These are phyloP conservation scores for Termitomyces sp. DNA, from an alignment of 1,284 basidiomycete genomes.

Conservation along the genomic window DNA sequence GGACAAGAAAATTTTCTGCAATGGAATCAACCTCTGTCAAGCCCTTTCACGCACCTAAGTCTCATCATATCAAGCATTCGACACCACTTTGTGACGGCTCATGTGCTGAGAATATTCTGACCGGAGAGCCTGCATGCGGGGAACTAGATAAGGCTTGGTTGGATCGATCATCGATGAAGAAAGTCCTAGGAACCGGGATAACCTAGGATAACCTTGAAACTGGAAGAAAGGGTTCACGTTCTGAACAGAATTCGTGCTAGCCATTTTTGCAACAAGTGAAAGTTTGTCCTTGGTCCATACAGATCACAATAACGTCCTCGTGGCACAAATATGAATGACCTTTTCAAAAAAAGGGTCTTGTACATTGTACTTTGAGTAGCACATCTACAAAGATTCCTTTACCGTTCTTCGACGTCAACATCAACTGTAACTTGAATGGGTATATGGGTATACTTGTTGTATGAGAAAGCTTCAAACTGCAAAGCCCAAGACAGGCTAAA, in stretches of 20 bases:
- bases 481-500: not conserved
- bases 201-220: not conserved
- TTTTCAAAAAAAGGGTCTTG: not conserved
- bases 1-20: not conserved
- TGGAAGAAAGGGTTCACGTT: not conserved
- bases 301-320: not conserved
- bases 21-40: not conserved
- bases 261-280: constrained; percentile 5
- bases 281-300: not conserved
- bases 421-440: not conserved
- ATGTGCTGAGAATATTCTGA: not conserved
- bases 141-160: not conserved
- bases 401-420: not conserved
- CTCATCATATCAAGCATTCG: too few relatives aligned
- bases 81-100: not conserved
- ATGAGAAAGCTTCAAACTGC: not conserved
- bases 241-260: not conserved
- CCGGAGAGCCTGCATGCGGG: not conserved
- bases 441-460: not conserved
- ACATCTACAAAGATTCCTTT: not conserved
- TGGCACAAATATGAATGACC: not conserved
- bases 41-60: too few relatives aligned
- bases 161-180: not conserved
- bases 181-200: not conserved
- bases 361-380: not conserved